Conservation (phyloP, 768 basidiomycete genomes). For the Aureoboletus auriporus region DNA sequence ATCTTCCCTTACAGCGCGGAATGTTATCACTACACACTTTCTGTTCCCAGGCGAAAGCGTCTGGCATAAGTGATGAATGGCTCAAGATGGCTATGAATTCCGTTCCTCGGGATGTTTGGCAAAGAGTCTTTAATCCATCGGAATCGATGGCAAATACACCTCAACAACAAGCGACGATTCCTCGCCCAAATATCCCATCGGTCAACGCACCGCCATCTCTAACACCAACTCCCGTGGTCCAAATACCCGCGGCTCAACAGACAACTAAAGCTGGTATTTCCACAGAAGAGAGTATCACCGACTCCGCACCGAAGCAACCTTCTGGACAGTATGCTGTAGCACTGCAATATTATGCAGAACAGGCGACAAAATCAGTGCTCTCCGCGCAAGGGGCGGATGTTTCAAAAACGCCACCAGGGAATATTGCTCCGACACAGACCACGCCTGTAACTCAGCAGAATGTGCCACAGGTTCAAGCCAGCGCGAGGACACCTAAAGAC, state of each 20-base stretch:
- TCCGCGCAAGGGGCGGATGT: conserved; percentile 1
- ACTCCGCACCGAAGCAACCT: not conserved
- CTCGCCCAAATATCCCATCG: not conserved
- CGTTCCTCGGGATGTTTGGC: conserved; percentile 14
- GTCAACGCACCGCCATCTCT: not conserved
- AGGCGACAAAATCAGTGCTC: conserved; percentile 8
- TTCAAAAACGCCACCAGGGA: not conserved
- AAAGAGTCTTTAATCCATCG: conserved; percentile 4
- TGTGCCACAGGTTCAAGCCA: not conserved
- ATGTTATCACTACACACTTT: conserved; percentile 9
- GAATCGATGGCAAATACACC: not conserved
- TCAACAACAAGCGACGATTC: not conserved
- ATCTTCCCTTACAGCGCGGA: conserved; percentile 12
- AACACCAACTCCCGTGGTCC: not conserved
- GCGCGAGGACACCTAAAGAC: conserved; percentile 30
- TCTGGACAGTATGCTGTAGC: conserved; percentile 10
- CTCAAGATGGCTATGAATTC: conserved; percentile 12
- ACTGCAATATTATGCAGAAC: conserved; percentile 21
- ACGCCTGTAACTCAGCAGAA: conserved; percentile 1
- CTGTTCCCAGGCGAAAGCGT: conserved; percentile 8
- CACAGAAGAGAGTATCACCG: not conserved
- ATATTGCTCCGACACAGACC: not conserved
- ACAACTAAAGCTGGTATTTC: not conserved
- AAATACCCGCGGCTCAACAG: not conserved
- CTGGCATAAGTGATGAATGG: conserved; percentile 21